Base-by-base conservation (phyloP, 441 rosid genomes). In the Erodium texanum region DNA sequence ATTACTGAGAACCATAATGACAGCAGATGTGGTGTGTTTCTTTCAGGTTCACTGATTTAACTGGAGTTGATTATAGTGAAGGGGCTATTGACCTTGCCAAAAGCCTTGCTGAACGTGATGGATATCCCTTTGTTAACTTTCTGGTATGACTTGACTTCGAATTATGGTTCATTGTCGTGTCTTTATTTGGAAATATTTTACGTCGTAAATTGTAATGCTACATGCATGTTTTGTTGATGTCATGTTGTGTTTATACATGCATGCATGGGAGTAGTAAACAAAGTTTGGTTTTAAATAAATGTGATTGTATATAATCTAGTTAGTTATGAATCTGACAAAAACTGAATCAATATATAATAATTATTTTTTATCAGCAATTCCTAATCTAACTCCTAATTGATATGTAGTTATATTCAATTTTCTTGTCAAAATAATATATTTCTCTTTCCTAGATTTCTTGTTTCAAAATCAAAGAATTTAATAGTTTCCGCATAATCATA, bases 21-120 rank as follows among this genome's bases (percentile, higher is more conserved):
- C 36, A 7, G 41, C 19, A 3, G 8, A 56, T 43, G 24, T 58
- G 54, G 67, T n/a, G 36, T 65, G 73, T 1, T 65, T 71, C 66
- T 32, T 76, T 68, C 83, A 91, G 96, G 86, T 93, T 89, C 84
- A 79, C 90, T 73, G 96, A 89, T 75, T 84, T 91, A 78, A 93
- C 93, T 6, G 97, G 97, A 73, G 79, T 78, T 67, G 96, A 93
- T 75, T 93, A 93, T 62, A 89, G 96, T 72, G 97, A 93, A 81
- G 90, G 89, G 32, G 99, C 96, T 3, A 77, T 91, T 68, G 82
- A 85, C 77, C 99, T 93, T 43, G 93, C 99, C 23, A 86, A 76
- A 71, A 86, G 83, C 73, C 87, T 93, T 73, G 90, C 96, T 76
- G 77, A 80, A 66, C 89, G 96, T 70, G 87, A 88, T 82, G 93